Conservation (phyloP, 2,329 filamentous ascomycete genomes). For the Massarina eburnea region DNA sequence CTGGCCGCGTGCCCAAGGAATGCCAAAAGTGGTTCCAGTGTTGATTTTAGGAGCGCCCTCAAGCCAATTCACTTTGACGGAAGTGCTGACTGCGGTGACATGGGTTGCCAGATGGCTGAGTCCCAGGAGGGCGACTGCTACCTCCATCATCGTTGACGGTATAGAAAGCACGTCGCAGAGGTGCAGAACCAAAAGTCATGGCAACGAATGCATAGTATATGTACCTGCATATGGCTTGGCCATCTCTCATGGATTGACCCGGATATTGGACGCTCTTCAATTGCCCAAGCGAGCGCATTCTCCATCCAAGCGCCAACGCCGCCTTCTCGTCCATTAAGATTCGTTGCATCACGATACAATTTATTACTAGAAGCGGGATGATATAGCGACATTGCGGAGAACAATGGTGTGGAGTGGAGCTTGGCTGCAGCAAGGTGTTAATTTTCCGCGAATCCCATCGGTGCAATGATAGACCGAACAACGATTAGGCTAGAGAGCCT, state of each 20-base stretch:
- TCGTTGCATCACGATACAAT: background rate
- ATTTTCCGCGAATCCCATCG: slow-evolving; percentile 6
- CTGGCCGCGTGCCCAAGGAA: slow-evolving; percentile 44
- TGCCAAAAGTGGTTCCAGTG: slow-evolving; percentile 42
- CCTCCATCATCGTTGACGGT: slow-evolving; percentile 4
- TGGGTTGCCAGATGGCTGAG: background rate
- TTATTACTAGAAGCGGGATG: background rate
- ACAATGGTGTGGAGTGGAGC: slow-evolving; percentile 2
- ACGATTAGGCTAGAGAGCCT: no score
- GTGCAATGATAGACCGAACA: slow-evolving; percentile 10
- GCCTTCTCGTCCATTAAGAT: background rate
- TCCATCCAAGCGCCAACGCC: background rate
- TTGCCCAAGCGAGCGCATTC: background rate
- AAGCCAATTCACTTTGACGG: slow-evolving; percentile 36
- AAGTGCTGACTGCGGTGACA: slow-evolving; percentile 1
- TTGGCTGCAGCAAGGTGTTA: background rate
- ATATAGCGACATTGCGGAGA: slow-evolving; percentile 9
- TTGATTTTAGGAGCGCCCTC: slow-evolving; percentile 26
- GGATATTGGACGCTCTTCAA: background rate
- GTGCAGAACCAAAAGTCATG: background rate
- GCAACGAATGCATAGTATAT: slow-evolving; percentile 2
- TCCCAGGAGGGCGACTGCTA: slow-evolving; percentile 2
- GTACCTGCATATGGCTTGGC: slow-evolving; percentile 6
- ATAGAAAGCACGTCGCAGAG: background rate
- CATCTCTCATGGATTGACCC: background rate